phyloP scores from a whole-genome alignment of 768 basidiomycete species.

The Auriculariales sp. region DNA sequence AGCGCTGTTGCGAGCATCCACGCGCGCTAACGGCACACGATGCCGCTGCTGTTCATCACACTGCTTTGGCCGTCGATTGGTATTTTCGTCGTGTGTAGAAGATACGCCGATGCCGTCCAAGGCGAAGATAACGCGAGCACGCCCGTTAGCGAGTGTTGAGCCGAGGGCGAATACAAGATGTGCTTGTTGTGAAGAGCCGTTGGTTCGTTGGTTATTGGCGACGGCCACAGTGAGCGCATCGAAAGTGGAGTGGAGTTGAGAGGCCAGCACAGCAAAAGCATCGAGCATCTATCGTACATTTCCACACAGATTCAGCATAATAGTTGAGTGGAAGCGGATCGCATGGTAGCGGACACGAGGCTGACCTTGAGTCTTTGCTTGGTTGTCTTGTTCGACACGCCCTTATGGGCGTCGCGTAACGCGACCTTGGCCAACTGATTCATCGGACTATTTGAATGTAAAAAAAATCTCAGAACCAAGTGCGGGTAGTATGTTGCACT shows the following conservation, averaged over 20 bases:
- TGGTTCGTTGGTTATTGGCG: conserved; percentile 15
- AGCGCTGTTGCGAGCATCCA: too few relatives aligned
- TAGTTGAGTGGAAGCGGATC: too few relatives aligned
- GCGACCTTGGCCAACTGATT: conserved; percentile 1
- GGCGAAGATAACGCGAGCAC: conserved; percentile 43
- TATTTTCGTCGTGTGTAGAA: too few relatives aligned
- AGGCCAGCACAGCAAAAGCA: conserved; percentile 56
- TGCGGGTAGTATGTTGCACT: conserved; percentile 20
- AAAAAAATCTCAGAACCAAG: background rate
- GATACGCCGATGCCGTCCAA: conserved; percentile 53
- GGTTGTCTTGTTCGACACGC: conserved; percentile 40
- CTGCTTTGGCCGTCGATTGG: too few relatives aligned
- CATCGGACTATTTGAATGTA: conserved; percentile 2
- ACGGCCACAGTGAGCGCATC: conserved; percentile 55
- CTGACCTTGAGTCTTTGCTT: conserved; percentile 23
- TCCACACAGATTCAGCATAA: too few relatives aligned
- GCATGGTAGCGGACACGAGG: background rate
- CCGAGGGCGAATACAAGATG: conserved; percentile 55
- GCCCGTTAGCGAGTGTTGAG: conserved; percentile 39
- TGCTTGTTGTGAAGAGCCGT: conserved; percentile 16
- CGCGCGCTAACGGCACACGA: too few relatives aligned
- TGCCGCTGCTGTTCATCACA: too few relatives aligned
- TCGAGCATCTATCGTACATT: conserved; percentile 26
- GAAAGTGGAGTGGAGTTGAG: conserved; percentile 64
- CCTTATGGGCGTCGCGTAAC: conserved; percentile 24